Percentiles rank a stretch among this genome's conserved stretches.
phyloP scores from a whole-genome alignment of 306 rosid species.

The Pterocarpus santalinus region DNA sequence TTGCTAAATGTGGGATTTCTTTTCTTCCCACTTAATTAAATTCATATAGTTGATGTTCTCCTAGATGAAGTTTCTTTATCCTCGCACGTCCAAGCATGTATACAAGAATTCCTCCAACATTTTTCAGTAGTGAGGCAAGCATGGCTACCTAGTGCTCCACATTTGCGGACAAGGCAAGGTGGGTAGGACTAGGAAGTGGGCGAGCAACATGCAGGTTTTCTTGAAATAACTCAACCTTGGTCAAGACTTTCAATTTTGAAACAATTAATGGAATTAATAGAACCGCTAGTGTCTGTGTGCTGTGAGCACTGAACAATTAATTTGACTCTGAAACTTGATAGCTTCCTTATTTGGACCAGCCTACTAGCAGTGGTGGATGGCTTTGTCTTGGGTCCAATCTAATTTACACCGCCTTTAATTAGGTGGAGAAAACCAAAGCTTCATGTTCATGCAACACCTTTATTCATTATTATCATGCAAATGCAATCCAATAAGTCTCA shows the following conservation, averaged over 20 bases:
- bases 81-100: too few species aligned
- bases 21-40: not conserved
- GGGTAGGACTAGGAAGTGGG: constrained; percentile 1
- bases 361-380: not conserved
- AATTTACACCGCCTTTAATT: not conserved
- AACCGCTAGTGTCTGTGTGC: not conserved
- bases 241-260: not conserved
- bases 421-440: constrained; percentile 8
- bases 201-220: not conserved
- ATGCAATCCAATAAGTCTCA: not conserved
- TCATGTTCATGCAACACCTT: not conserved
- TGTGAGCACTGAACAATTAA: constrained; percentile 7
- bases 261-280: constrained; percentile 1
- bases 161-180: constrained; percentile 17
- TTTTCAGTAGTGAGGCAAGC: constrained; percentile 27
- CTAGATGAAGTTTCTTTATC: too few species aligned
- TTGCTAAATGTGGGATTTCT: not conserved
- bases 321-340: not conserved
- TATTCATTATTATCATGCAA: not conserved
- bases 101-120: constrained; percentile 7
- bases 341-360: constrained; percentile 13
- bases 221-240: not conserved
- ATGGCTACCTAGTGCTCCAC: constrained; percentile 7
- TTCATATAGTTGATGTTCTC: not conserved
- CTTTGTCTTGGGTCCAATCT: constrained; percentile 24